Evolutionary conservation across 495 filamentous ascomycete genomes (phyloP).

Genomic region (Poronia punctata): DNA sequence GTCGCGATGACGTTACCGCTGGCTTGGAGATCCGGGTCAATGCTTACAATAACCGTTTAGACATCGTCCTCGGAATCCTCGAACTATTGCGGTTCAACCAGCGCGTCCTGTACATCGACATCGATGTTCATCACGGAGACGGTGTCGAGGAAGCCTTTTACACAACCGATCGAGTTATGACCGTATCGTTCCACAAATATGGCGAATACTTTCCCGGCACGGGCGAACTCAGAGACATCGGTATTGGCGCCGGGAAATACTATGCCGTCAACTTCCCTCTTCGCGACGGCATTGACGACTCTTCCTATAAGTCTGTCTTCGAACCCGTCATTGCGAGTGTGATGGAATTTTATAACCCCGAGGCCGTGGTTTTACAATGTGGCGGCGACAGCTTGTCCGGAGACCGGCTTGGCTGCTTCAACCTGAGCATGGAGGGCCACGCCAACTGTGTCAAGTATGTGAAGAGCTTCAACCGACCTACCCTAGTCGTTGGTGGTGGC

Average conservation of each 20-base stretch:
- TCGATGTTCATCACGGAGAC: slow-evolving; percentile 97
- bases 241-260: slow-evolving; percentile 85
- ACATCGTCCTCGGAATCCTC: slow-evolving; percentile 94
- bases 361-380: slow-evolving; percentile 94
- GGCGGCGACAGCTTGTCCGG: slow-evolving; percentile 93
- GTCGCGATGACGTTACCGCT: no score
- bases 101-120: slow-evolving; percentile 94
- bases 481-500: slow-evolving; percentile 86
- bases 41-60: slow-evolving; percentile 41
- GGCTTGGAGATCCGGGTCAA: slow-evolving; percentile 1
- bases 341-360: slow-evolving; percentile 93
- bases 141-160: slow-evolving; percentile 98
- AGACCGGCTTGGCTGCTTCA: slow-evolving; percentile 94
- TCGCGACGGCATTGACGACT: slow-evolving; percentile 91
- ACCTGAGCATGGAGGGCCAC: slow-evolving; percentile 94
- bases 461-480: slow-evolving; percentile 85
- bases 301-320: slow-evolving; percentile 88
- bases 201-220: slow-evolving; percentile 98
- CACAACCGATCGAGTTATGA: slow-evolving; percentile 97
- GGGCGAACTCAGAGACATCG: slow-evolving; percentile 90
- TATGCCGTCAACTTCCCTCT: slow-evolving; percentile 96
- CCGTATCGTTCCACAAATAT: slow-evolving; percentile 96
- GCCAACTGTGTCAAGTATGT: slow-evolving; percentile 97
- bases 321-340: slow-evolving; percentile 88
- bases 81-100: slow-evolving; percentile 92